Conservation (phyloP, 1,284 basidiomycete genomes). For the Erythrobasidium hasegawianum region DNA sequence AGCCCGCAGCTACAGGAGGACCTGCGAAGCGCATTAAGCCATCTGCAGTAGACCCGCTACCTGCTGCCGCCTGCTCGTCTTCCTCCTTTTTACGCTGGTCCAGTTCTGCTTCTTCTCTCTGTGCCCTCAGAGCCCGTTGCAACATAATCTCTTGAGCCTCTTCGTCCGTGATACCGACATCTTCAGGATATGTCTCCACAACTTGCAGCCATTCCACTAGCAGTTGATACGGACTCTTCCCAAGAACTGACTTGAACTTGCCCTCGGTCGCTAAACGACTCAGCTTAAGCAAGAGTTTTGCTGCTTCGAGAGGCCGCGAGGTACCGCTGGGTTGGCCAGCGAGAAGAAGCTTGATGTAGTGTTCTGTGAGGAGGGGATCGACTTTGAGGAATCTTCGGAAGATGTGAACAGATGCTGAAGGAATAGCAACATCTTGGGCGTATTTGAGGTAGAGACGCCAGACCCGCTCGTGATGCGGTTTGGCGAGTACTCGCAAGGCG, state of each 20-base stretch:
- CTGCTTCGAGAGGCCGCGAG: conserved; percentile 77
- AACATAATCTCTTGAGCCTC: conserved; percentile 49
- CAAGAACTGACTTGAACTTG: conserved; percentile 80
- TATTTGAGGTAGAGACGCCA: conserved; percentile 95
- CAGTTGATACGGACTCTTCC: conserved; percentile 92
- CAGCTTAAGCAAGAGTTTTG: conserved; percentile 79
- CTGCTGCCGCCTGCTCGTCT: background rate
- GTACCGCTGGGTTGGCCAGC: conserved; percentile 56
- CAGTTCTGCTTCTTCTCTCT: conserved; percentile 41
- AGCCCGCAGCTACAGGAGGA: conserved; percentile 55
- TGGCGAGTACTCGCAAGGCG: conserved; percentile 86
- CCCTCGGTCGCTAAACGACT: conserved; percentile 78
- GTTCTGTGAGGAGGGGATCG: conserved; percentile 79
- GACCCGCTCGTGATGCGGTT: conserved; percentile 86
- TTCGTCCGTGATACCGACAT: conserved; percentile 84
- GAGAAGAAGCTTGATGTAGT: conserved; percentile 73
- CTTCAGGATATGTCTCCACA: conserved; percentile 83
- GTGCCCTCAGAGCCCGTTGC: conserved; percentile 29
- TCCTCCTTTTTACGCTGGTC: conserved; percentile 18
- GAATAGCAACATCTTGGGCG: conserved; percentile 69
- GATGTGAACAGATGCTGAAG: conserved; percentile 69
- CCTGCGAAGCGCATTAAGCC: conserved; percentile 71
- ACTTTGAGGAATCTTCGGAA: conserved; percentile 84
- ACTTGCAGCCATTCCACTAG: conserved; percentile 90
- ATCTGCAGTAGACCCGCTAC: conserved; percentile 47